A percentile compares a stretch with the other conserved stretches of the same genome.
Evolutionary conservation across 2,329 filamentous ascomycete species (phyloP).

Genomic region (Clonostachys rosea): DNA sequence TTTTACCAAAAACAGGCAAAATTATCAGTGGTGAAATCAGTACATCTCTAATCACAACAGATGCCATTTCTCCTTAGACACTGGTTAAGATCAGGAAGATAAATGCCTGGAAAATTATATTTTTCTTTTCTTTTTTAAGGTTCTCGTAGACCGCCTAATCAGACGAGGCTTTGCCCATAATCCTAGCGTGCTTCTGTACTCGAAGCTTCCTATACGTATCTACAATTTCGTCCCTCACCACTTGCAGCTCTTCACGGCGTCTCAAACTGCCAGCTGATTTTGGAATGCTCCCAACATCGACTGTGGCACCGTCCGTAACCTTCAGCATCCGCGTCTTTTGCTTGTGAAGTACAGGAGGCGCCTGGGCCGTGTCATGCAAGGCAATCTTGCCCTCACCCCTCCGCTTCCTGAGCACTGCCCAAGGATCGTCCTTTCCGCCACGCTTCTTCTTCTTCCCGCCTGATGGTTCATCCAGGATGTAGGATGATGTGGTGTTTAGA

Average conservation of each 20-base stretch:
- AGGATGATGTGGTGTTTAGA: conserved; percentile 34
- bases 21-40: no score
- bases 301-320: conserved; percentile 20
- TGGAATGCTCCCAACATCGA: conserved; percentile 27
- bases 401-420: conserved; percentile 68
- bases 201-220: conserved; percentile 30
- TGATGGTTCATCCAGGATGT: conserved; percentile 19
- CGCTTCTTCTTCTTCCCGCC: conserved; percentile 36
- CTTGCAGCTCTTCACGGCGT: conserved; percentile 31
- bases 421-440: conserved; percentile 64
- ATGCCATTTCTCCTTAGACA: no score
- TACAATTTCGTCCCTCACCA: conserved; percentile 24
- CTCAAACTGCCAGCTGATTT: conserved; percentile 31
- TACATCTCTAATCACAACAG: no score
- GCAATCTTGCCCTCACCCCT: conserved; percentile 49
- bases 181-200: conserved; percentile 28
- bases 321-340: conserved; percentile 23
- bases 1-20: no score
- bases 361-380: conserved; percentile 60
- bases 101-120: no score
- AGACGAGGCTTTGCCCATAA: conserved; percentile 4
- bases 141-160: no score
- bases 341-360: conserved; percentile 69
- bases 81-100: no score
- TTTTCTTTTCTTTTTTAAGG: no score